Evolutionary conservation across 306 rosid genomes (phyloP).

Genomic region (Canavalia ensiformis): DNA sequence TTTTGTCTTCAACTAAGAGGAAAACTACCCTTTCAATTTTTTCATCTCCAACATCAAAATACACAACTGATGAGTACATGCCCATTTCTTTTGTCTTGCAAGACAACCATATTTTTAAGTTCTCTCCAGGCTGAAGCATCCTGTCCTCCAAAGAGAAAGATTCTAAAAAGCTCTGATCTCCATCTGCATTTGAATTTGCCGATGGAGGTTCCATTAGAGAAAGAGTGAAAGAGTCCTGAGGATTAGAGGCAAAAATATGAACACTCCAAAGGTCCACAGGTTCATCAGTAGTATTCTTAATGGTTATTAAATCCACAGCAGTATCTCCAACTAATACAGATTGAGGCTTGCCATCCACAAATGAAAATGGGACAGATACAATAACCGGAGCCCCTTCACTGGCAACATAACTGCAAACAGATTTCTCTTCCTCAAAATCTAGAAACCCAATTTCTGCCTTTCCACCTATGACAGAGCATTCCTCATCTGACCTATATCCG

Average conservation of each 20-base stretch:
- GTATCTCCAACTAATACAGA: slow-evolving; percentile 66
- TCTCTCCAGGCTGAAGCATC: slow-evolving; percentile 80
- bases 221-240: slow-evolving; percentile 76
- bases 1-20: slow-evolving; percentile 84
- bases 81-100: slow-evolving; percentile 90
- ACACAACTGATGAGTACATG: slow-evolving; percentile 70
- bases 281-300: slow-evolving; percentile 74
- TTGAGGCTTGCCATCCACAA: slow-evolving; percentile 72
- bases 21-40: slow-evolving; percentile 80
- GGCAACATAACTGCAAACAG: slow-evolving; percentile 71
- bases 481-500: slow-evolving; percentile 69
- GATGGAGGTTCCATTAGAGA: slow-evolving; percentile 84
- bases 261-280: slow-evolving; percentile 82
- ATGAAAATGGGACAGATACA: slow-evolving; percentile 78
- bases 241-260: slow-evolving; percentile 79
- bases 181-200: slow-evolving; percentile 51
- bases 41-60: slow-evolving; percentile 76
- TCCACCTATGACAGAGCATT: slow-evolving; percentile 77
- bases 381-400: slow-evolving; percentile 63
- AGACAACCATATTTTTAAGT: slow-evolving; percentile 79
- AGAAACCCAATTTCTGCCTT: slow-evolving; percentile 82
- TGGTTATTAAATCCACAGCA: slow-evolving; percentile 63
- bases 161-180: slow-evolving; percentile 60
- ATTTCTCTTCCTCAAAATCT: slow-evolving; percentile 81
- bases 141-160: slow-evolving; percentile 77